Percentiles rank a stretch among this genome's conserved stretches.
Conservation (phyloP, 805 yeast genomes). For the Metschnikowia dekortorum region DNA sequence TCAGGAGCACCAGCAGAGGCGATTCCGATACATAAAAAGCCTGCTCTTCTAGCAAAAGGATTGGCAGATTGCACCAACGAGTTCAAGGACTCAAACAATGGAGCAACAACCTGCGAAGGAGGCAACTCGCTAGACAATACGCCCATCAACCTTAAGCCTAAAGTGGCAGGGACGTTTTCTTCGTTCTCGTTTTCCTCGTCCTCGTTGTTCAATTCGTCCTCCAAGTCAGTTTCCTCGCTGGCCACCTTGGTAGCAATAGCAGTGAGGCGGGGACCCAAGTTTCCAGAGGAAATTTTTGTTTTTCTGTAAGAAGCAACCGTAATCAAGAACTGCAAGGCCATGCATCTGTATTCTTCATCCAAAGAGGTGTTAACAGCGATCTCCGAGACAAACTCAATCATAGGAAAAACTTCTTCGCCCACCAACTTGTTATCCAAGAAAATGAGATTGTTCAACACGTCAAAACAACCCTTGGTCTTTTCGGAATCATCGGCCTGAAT, state of each 20-base stretch:
- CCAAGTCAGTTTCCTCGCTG: constrained; percentile 70
- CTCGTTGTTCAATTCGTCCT: constrained; percentile 70
- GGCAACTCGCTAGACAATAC: constrained; percentile 81
- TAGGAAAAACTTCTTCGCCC: constrained; percentile 66
- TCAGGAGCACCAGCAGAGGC: constrained; percentile 95
- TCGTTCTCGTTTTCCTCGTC: constrained; percentile 92
- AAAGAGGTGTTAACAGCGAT: constrained; percentile 60
- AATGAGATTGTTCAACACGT: constrained; percentile 76
- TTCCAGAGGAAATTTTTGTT: constrained; percentile 70
- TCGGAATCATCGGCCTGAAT: constrained; percentile 68
- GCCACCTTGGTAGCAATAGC: constrained; percentile 70
- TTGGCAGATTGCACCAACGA: constrained; percentile 48
- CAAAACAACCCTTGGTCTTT: constrained; percentile 70
- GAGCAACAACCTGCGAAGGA: constrained; percentile 84
- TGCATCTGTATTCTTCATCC: constrained; percentile 79
- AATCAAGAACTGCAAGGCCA: constrained; percentile 79
- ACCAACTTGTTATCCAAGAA: constrained; percentile 72
- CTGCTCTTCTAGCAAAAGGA: constrained; percentile 81
- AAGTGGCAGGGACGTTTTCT: constrained; percentile 72
- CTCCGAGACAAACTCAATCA: constrained; percentile 71
- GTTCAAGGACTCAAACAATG: constrained; percentile 64
- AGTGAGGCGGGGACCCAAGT: constrained; percentile 79
- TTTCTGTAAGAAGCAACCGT: constrained; percentile 77
- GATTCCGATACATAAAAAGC: constrained; percentile 72
- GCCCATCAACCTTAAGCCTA: constrained; percentile 77